Percentiles rank a stretch among this genome's conserved stretches.
Conservation (phyloP, 495 filamentous ascomycete species). For the Talaromyces thailandensis region DNA sequence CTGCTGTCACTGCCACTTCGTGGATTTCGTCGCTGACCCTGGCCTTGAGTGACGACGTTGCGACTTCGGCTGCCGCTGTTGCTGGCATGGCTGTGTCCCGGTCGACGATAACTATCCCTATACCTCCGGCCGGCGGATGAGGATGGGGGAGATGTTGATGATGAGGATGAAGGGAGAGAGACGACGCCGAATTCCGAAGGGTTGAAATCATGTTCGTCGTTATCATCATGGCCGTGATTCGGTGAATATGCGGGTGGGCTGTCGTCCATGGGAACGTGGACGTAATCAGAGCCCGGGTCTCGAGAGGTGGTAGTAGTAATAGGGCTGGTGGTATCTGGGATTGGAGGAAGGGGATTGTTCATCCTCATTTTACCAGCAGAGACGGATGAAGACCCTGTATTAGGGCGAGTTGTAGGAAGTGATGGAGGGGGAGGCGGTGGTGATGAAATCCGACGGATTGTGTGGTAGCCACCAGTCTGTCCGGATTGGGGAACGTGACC, state of each 20-base stretch:
- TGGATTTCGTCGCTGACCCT: background rate
- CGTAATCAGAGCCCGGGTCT: background rate
- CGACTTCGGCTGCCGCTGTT: background rate
- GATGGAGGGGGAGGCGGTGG: background rate
- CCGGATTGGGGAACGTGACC: background rate
- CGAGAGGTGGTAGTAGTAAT: background rate
- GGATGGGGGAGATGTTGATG: background rate
- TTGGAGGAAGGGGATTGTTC: constrained; percentile 18
- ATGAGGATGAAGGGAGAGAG: constrained; percentile 13
- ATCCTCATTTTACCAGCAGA: background rate
- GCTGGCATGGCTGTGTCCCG: constrained; percentile 11
- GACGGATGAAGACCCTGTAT: background rate
- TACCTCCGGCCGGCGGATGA: constrained; percentile 4
- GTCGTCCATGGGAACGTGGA: background rate
- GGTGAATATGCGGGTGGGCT: background rate
- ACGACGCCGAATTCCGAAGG: constrained; percentile 14
- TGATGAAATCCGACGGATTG: constrained; percentile 4
- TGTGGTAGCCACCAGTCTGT: constrained; percentile 1
- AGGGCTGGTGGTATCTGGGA: constrained; percentile 15
- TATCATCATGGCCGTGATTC: background rate
- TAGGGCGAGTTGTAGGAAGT: background rate
- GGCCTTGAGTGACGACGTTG: background rate
- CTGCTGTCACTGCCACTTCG: constrained; percentile 14
- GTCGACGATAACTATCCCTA: constrained; percentile 26
- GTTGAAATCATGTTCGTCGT: background rate